These are phyloP conservation scores for Hymenoscyphus scutula DNA, from an alignment of 2,329 filamentous ascomycete species.

Conservation along the genomic window DNA sequence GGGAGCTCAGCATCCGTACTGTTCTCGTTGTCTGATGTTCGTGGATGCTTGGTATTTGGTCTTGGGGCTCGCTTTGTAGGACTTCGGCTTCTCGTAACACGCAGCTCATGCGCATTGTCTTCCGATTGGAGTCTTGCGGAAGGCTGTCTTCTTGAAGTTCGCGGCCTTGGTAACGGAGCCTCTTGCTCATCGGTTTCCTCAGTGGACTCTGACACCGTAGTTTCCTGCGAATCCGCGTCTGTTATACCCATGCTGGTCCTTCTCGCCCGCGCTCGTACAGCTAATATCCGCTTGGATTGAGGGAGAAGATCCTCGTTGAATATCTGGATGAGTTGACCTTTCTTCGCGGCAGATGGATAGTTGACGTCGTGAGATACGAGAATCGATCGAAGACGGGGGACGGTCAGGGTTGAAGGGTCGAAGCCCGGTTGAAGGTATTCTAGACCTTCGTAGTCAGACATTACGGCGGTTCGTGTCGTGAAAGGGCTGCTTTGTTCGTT, in stretches of 20 bases:
- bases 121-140: conserved; percentile 49
- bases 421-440: conserved; percentile 87
- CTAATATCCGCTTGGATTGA: conserved; percentile 73
- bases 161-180: conserved; percentile 48
- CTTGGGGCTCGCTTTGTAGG: conserved; percentile 55
- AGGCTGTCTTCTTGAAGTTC: conserved; percentile 54
- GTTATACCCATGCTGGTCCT: conserved; percentile 84
- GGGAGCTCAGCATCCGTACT: conserved; percentile 44
- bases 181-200: conserved; percentile 51
- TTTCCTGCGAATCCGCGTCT: conserved; percentile 63
- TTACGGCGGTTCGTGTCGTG: conserved; percentile 33
- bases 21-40: conserved; percentile 51
- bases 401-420: conserved; percentile 77
- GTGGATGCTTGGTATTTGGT: conserved; percentile 52
- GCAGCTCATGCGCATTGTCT: conserved; percentile 49
- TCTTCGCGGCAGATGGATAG: conserved; percentile 89
- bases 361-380: conserved; percentile 83
- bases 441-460: conserved; percentile 64
- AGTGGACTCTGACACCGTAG: conserved; percentile 7
- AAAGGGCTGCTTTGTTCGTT: neutral
- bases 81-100: conserved; percentile 37
- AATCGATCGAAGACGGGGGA: conserved; percentile 86
- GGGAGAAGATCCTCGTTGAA: conserved; percentile 78
- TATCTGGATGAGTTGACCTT: conserved; percentile 79
- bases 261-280: conserved; percentile 73